phyloP scores from a whole-genome alignment of 495 filamentous ascomycete species.

The Neurospora sp. region DNA sequence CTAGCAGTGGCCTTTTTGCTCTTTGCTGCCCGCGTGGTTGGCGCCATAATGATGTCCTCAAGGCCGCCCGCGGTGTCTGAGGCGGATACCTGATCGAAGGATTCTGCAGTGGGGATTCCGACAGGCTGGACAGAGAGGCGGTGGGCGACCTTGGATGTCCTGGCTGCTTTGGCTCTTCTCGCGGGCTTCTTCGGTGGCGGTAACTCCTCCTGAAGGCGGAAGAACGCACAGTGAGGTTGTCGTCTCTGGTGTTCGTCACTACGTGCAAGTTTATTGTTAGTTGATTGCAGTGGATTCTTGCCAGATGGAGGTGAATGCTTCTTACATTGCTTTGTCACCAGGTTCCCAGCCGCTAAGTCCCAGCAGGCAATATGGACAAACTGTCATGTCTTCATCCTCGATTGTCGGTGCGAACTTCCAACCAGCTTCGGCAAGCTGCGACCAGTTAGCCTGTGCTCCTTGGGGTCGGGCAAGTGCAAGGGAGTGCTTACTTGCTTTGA shows the following conservation, averaged over 20 bases:
- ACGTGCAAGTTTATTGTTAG: slow-evolving; percentile 14
- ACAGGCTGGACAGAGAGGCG: slow-evolving; percentile 62
- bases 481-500: slow-evolving; percentile 58
- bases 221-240: slow-evolving; percentile 73
- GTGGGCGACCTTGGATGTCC: slow-evolving; percentile 54
- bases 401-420: slow-evolving; percentile 84
- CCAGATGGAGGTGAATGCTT: slow-evolving; percentile 12
- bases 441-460: slow-evolving; percentile 12
- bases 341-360: slow-evolving; percentile 88
- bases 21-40: slow-evolving; percentile 42
- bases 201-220: slow-evolving; percentile 42
- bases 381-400: slow-evolving; percentile 74
- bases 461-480: background rate
- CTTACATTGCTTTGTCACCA: slow-evolving; percentile 76
- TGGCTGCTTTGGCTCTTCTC: slow-evolving; percentile 40
- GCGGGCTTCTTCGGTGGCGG: slow-evolving; percentile 36
- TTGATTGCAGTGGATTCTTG: background rate
- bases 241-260: slow-evolving; percentile 83
- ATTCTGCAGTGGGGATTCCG: slow-evolving; percentile 43
- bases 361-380: slow-evolving; percentile 78
- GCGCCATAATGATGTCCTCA: slow-evolving; percentile 59
- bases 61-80: slow-evolving; percentile 42
- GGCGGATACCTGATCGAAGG: slow-evolving; percentile 41
- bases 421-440: slow-evolving; percentile 78
- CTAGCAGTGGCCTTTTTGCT: slow-evolving; percentile 23